phyloP scores from a whole-genome alignment of 2,329 filamentous ascomycete species.

The Botrytis medusae region DNA sequence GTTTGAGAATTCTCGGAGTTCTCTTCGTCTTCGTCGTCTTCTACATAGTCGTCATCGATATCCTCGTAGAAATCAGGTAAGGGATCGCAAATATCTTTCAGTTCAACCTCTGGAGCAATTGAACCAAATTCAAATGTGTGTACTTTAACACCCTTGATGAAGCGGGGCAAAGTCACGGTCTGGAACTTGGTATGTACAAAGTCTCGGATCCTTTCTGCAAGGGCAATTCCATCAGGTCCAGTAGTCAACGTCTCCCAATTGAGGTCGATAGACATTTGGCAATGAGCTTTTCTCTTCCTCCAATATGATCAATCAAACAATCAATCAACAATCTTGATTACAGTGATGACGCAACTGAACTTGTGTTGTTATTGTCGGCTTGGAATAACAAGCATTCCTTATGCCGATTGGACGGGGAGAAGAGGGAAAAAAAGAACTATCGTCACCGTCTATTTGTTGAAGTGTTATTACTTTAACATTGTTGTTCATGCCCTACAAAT shows the following conservation, averaged over 20 bases:
- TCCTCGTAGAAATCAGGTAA: slow-evolving; percentile 95
- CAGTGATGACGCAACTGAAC: not conserved
- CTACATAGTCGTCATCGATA: slow-evolving; percentile 62
- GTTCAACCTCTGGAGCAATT: slow-evolving; percentile 78
- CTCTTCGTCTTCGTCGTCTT: slow-evolving; percentile 49
- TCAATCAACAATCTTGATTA: not conserved
- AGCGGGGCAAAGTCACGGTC: slow-evolving; percentile 82
- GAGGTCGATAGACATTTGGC: slow-evolving; percentile 89
- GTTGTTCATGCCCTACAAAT: not conserved
- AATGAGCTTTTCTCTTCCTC: not conserved
- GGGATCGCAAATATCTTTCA: slow-evolving; percentile 96
- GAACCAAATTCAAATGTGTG: slow-evolving; percentile 91
- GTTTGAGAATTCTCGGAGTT: slow-evolving; percentile 26
- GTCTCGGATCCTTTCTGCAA: slow-evolving; percentile 82
- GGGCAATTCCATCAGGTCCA: slow-evolving; percentile 79
- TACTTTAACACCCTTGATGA: slow-evolving; percentile 94
- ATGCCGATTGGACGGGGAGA: not conserved
- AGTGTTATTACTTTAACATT: not conserved
- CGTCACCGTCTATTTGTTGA: not conserved
- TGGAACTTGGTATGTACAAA: slow-evolving; percentile 98
- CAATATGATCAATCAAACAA: not conserved
- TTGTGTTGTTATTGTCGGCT: not conserved
- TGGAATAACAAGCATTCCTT: not conserved
- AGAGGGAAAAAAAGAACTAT: not conserved
- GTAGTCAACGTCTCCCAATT: slow-evolving; percentile 93